Percentiles rank a stretch among this genome's conserved stretches.
Conservation (phyloP, 2,329 filamentous ascomycete genomes). For the Fusarium dimerum region DNA sequence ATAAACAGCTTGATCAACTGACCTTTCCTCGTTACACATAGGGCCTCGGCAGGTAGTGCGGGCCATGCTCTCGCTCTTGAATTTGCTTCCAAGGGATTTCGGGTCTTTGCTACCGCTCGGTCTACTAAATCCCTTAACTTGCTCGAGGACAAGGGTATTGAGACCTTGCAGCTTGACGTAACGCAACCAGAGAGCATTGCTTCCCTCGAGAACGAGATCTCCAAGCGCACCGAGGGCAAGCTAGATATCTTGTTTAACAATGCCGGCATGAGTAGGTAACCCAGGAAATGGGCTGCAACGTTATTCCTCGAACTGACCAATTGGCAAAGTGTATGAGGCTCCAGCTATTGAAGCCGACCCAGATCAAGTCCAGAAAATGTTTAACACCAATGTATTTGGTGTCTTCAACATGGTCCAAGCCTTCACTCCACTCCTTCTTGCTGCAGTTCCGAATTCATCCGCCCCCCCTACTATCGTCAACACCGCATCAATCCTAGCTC, state of each 20-base stretch:
- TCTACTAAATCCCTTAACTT: slow-evolving; percentile 4
- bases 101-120: slow-evolving; percentile 16
- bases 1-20: background rate
- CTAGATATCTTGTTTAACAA: slow-evolving; percentile 17
- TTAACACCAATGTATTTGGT: slow-evolving; percentile 16
- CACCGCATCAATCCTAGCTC: slow-evolving; percentile 8
- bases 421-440: slow-evolving; percentile 13
- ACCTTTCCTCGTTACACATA: background rate
- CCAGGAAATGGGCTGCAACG: background rate
- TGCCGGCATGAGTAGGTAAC: slow-evolving; percentile 8
- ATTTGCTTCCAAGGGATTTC: slow-evolving; percentile 8
- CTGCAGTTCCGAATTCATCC: slow-evolving; percentile 1
- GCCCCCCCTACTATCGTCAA: slow-evolving; percentile 7
- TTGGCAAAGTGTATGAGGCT: slow-evolving; percentile 7
- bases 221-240: slow-evolving; percentile 5
- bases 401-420: slow-evolving; percentile 10
- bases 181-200: slow-evolving; percentile 13
- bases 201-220: slow-evolving; percentile 5
- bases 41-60: slow-evolving; percentile 11
- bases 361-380: slow-evolving; percentile 6
- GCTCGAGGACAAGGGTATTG: slow-evolving; percentile 11
- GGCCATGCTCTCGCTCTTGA: slow-evolving; percentile 15
- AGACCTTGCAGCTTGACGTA: slow-evolving; percentile 10
- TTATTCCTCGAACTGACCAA: background rate
- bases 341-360: slow-evolving; percentile 11